Conservation (phyloP, 768 basidiomycete genomes). For the Lactarius tabidus region DNA sequence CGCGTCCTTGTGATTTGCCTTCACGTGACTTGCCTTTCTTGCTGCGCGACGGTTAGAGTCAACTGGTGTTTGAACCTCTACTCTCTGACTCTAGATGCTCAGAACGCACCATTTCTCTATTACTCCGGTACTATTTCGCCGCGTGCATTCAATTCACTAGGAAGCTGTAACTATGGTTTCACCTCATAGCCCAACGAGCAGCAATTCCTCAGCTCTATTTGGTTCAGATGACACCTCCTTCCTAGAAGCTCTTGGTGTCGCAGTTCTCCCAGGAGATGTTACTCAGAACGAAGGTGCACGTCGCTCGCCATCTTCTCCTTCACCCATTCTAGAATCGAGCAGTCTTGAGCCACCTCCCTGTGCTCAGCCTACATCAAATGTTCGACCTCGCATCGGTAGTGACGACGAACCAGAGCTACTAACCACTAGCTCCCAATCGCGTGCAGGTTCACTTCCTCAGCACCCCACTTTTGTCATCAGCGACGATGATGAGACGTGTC, state of each 20-base stretch:
- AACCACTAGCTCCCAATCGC: not conserved
- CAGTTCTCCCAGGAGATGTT: slow-evolving; percentile 48
- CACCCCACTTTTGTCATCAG: not conserved
- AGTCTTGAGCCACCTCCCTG: slow-evolving; percentile 37
- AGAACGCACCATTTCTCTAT: not conserved
- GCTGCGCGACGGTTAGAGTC: not conserved
- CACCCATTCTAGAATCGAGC: slow-evolving; percentile 12
- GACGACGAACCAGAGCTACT: slow-evolving; percentile 32
- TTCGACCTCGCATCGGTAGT: slow-evolving; percentile 33
- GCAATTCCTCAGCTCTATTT: slow-evolving; percentile 51
- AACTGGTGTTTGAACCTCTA: not conserved
- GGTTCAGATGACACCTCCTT: slow-evolving; percentile 52
- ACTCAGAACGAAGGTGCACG: slow-evolving; percentile 5
- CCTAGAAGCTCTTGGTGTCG: slow-evolving; percentile 43
- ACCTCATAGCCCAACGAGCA: slow-evolving; percentile 21
- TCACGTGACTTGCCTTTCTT: not conserved
- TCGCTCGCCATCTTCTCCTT: slow-evolving; percentile 13
- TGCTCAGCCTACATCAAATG: slow-evolving; percentile 42
- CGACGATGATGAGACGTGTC: slow-evolving; percentile 5
- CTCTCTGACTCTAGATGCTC: not conserved
- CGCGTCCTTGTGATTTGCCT: no score
- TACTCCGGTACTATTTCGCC: not conserved
- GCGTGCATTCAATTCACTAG: not conserved
- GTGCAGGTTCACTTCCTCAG: not conserved
- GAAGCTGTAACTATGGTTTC: slow-evolving; percentile 16